These are phyloP conservation scores for Boletus vermiculosoides DNA, from an alignment of 768 basidiomycete genomes.

Conservation along the genomic window DNA sequence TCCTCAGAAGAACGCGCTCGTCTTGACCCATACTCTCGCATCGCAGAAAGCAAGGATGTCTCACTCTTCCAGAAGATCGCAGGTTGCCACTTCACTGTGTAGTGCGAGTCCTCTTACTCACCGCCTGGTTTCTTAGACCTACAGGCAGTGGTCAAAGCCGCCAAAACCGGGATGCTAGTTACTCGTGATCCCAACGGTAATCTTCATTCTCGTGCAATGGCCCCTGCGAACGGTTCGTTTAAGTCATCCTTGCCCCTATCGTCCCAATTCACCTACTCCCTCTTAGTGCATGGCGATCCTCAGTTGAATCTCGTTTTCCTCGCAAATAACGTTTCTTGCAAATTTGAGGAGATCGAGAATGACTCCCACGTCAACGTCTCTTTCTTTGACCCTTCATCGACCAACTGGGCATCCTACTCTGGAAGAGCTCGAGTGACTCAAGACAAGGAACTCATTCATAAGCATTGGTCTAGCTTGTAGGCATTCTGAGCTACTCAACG, in stretches of 20 bases:
- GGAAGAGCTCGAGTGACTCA: conserved; percentile 67
- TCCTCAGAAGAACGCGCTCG: conserved; percentile 28
- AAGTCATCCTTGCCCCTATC: background rate
- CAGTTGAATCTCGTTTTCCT: conserved; percentile 65
- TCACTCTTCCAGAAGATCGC: conserved; percentile 65
- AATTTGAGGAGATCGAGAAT: conserved; percentile 74
- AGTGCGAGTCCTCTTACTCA: background rate
- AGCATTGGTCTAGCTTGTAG: conserved; percentile 60
- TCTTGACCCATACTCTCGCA: conserved; percentile 73
- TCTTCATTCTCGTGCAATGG: conserved; percentile 82
- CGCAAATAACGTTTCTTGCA: conserved; percentile 69
- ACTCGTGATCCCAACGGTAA: conserved; percentile 65
- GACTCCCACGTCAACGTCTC: conserved; percentile 79
- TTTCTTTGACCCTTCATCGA: conserved; percentile 67
- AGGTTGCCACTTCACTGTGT: conserved; percentile 34
- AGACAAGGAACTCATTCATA: conserved; percentile 61
- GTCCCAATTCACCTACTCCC: background rate
- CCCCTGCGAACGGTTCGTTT: conserved; percentile 59
- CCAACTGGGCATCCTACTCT: conserved; percentile 78
- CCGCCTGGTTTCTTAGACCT: conserved; percentile 43
- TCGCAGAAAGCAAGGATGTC: conserved; percentile 57
- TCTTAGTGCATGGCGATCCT: conserved; percentile 42
- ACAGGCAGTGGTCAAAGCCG: conserved; percentile 59
- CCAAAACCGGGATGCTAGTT: conserved; percentile 74
- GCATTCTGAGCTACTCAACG: conserved; percentile 12